Evolutionary conservation across 2,329 filamentous ascomycete genomes (phyloP).

Genomic region (Colletotrichum destructivum): DNA sequence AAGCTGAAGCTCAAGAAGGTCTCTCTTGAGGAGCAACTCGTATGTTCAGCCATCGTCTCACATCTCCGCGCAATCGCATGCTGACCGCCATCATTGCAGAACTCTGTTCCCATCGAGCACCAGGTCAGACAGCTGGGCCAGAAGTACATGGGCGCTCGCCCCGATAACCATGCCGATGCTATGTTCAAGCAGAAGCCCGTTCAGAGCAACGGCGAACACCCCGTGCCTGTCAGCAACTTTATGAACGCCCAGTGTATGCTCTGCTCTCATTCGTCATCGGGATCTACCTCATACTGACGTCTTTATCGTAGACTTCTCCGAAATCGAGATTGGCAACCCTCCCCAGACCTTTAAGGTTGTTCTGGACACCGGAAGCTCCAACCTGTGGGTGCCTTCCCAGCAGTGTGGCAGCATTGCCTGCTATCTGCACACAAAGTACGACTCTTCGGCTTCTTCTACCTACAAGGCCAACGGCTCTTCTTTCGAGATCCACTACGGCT

Average conservation of each 20-base stretch:
- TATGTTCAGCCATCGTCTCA: slow-evolving; percentile 62
- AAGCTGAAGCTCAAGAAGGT: slow-evolving; percentile 99
- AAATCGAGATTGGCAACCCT: slow-evolving; percentile 92
- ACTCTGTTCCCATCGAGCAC: slow-evolving; percentile 82
- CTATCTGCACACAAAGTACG: slow-evolving; percentile 97
- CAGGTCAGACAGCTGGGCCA: slow-evolving; percentile 89
- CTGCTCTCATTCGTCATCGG: not conserved
- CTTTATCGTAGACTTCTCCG: slow-evolving; percentile 85
- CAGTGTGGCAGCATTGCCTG: slow-evolving; percentile 96
- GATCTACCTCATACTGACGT: not conserved
- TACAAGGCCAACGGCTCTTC: slow-evolving; percentile 94
- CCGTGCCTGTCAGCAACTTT: slow-evolving; percentile 95
- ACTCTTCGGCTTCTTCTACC: slow-evolving; percentile 88
- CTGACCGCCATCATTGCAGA: slow-evolving; percentile 61
- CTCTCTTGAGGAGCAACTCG: slow-evolving; percentile 91
- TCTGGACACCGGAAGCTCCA: slow-evolving; percentile 98
- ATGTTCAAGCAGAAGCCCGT: slow-evolving; percentile 84
- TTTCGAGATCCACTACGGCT: slow-evolving; percentile 96
- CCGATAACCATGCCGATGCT: slow-evolving; percentile 78
- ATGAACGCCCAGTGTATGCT: slow-evolving; percentile 96
- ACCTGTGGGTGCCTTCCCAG: slow-evolving; percentile 96
- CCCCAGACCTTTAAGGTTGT: slow-evolving; percentile 98
- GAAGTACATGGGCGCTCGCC: slow-evolving; percentile 93
- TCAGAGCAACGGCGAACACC: slow-evolving; percentile 78
- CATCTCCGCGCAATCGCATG: slow-evolving; percentile 10